These are phyloP conservation scores for Biscutella laevigata DNA, from an alignment of 441 rosid genomes.

Conservation along the genomic window DNA sequence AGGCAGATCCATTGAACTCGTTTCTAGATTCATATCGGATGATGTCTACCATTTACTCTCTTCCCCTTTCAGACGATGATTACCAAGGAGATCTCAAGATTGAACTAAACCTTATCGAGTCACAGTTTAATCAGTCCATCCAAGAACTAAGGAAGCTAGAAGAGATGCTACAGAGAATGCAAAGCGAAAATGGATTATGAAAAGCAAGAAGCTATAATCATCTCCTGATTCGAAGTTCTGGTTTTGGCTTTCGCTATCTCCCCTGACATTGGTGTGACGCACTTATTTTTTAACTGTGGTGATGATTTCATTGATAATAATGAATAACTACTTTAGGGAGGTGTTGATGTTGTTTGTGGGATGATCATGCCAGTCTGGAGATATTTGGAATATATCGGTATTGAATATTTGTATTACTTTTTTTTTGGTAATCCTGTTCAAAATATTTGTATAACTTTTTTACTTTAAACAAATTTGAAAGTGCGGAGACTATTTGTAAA, in stretches of 20 bases:
- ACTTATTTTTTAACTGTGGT: background rate
- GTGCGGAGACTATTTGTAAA: too few species aligned
- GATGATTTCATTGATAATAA: too few species aligned
- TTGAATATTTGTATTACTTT: too few species aligned
- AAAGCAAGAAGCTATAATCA: constrained; percentile 20
- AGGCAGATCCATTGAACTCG: constrained; percentile 25
- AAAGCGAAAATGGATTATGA: constrained; percentile 44
- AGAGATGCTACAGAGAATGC: constrained; percentile 43
- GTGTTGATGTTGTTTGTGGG: too few species aligned
- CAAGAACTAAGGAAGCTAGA: constrained; percentile 41
- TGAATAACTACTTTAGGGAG: too few species aligned
- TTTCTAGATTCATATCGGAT: constrained; percentile 25
- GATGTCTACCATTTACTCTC: constrained; percentile 29
- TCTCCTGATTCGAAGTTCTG: background rate
- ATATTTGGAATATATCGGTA: too few species aligned
- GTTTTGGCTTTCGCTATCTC: constrained; percentile 3
- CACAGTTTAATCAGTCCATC: constrained; percentile 44
- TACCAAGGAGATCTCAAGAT: constrained; percentile 34
- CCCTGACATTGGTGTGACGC: background rate
- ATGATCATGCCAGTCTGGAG: too few species aligned
- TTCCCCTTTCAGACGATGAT: constrained; percentile 30
- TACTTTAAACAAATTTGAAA: too few species aligned
- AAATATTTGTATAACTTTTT: too few species aligned
- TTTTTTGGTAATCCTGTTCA: too few species aligned
- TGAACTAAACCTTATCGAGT: constrained; percentile 41